These are phyloP conservation scores for Fomitopsis betulina DNA, from an alignment of 1,284 basidiomycete species.

Conservation along the genomic window DNA sequence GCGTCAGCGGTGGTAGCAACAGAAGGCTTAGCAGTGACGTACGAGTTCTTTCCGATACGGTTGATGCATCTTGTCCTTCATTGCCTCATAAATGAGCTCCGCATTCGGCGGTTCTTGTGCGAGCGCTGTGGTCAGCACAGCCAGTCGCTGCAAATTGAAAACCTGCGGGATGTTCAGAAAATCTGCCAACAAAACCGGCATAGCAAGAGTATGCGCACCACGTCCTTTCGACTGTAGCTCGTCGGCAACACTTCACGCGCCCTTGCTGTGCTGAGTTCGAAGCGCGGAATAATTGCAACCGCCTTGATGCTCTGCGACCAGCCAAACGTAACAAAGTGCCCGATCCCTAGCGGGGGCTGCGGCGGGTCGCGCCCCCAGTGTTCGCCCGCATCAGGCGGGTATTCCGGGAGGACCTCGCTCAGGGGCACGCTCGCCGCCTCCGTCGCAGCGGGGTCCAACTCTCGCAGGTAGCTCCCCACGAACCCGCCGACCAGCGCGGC, in stretches of 20 bases:
- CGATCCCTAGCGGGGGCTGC: conserved; percentile 85
- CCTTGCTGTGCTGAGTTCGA: conserved; percentile 95
- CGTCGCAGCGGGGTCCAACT: conserved; percentile 75
- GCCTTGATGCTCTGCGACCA: conserved; percentile 90
- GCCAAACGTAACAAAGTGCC: conserved; percentile 90
- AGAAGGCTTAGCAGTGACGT: conserved; percentile 22
- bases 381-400: conserved; percentile 87
- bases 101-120: conserved; percentile 89
- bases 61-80: conserved; percentile 98
- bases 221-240: conserved; percentile 84
- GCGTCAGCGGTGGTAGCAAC: not conserved
- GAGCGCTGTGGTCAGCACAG: conserved; percentile 96
- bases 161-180: conserved; percentile 50
- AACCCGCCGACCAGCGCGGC: conserved; percentile 97
- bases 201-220: conserved; percentile 53
- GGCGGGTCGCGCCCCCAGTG: conserved; percentile 91
- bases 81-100: conserved; percentile 95
- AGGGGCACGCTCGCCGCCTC: conserved; percentile 88
- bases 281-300: conserved; percentile 92
- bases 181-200: not conserved
- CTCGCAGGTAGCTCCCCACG: conserved; percentile 94
- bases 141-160: conserved; percentile 96
- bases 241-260: conserved; percentile 87
- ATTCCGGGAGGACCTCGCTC: conserved; percentile 96
- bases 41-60: conserved; percentile 90